Conservation (phyloP, 805 yeast species). For the Wickerhamomyces subpelliculosus region DNA sequence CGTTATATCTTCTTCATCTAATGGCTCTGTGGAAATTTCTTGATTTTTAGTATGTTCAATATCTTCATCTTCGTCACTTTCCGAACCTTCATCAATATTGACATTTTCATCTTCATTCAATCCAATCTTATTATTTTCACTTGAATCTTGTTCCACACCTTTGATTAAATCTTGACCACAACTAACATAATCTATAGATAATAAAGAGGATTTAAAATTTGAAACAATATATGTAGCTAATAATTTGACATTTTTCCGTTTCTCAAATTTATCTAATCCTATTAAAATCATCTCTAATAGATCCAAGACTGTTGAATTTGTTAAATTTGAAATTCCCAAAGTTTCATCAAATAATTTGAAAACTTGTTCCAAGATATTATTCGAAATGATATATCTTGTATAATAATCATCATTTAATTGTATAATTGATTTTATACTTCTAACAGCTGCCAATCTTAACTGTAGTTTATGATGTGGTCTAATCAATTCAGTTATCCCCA, state of each 20-base stretch:
- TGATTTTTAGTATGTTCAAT: constrained; percentile 1
- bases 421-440: constrained; percentile 62
- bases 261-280: constrained; percentile 16
- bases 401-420: constrained; percentile 57
- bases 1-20: constrained; percentile 11
- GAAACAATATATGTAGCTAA: constrained; percentile 18
- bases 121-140: not conserved
- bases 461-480: constrained; percentile 32
- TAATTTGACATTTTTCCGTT: constrained; percentile 16
- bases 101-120: not conserved
- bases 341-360: constrained; percentile 43
- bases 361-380: constrained; percentile 43
- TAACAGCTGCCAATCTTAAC: constrained; percentile 56
- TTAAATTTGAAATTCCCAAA: constrained; percentile 48
- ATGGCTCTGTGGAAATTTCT: constrained; percentile 13
- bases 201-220: not conserved
- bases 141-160: not conserved
- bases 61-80: constrained; percentile 5
- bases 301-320: constrained; percentile 72
- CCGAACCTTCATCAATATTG: too few species aligned
- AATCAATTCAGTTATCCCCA: constrained; percentile 48
- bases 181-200: not conserved
- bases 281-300: constrained; percentile 42
- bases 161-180: constrained; percentile 1
- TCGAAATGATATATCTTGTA: constrained; percentile 46